A percentile compares a stretch with the other conserved stretches of the same genome.
Conservation (phyloP, 2,329 filamentous ascomycete species). For the Trichophyton schoenleinii region DNA sequence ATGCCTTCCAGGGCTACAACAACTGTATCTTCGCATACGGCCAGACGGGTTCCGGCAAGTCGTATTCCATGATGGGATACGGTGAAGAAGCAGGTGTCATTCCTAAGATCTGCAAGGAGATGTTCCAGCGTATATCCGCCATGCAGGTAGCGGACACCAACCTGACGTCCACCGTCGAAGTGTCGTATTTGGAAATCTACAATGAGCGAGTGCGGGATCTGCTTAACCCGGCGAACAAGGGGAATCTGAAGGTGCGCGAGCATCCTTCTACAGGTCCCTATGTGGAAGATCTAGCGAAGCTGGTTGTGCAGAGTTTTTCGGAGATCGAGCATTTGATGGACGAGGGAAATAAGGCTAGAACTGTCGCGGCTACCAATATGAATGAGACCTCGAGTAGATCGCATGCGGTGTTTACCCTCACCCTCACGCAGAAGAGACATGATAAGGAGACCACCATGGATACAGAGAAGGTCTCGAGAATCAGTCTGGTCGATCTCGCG, state of each 20-base stretch:
- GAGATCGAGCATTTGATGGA: constrained; percentile 99
- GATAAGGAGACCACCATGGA: constrained; percentile 93
- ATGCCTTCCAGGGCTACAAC: constrained; percentile 97
- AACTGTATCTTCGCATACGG: constrained; percentile 99
- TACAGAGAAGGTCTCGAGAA: constrained; percentile 94
- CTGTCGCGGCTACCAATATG: constrained; percentile 98
- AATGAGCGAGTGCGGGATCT: constrained; percentile 94
- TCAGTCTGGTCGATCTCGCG: constrained; percentile 92
- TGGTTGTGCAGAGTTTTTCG: constrained; percentile 81
- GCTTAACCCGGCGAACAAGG: constrained; percentile 87
- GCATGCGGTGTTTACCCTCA: constrained; percentile 94
- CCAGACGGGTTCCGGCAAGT: constrained; percentile 96
- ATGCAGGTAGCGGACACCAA: constrained; percentile 60
- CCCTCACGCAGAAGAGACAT: constrained; percentile 82
- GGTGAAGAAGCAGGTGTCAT: constrained; percentile 92
- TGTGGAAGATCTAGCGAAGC: constrained; percentile 91
- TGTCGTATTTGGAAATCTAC: constrained; percentile 98
- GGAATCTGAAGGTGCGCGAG: constrained; percentile 92
- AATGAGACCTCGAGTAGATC: constrained; percentile 98
- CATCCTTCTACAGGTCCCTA: constrained; percentile 96
- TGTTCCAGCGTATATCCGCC: constrained; percentile 74
- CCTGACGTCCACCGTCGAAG: constrained; percentile 82
- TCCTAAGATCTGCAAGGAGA: constrained; percentile 90
- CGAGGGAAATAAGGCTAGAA: constrained; percentile 96
- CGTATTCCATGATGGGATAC: constrained; percentile 99